Percentiles rank a stretch among this genome's conserved stretches.
These are phyloP conservation scores for Firmiana major DNA, from an alignment of 345 rosid genomes.

Conservation along the genomic window DNA sequence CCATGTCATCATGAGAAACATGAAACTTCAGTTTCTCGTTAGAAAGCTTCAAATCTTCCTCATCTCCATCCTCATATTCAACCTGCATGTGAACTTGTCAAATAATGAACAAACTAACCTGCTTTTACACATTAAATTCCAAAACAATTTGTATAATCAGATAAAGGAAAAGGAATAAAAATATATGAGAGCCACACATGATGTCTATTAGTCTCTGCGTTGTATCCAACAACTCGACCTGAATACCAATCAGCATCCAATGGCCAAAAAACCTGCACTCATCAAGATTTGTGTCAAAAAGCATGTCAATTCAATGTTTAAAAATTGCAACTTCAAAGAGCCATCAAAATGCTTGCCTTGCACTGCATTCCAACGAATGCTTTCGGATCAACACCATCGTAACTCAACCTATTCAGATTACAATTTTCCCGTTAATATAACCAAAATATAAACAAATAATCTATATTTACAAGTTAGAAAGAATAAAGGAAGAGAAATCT, in stretches of 20 bases:
- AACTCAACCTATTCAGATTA: slow-evolving; percentile 58
- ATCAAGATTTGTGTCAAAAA: slow-evolving; percentile 14
- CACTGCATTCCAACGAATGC: slow-evolving; percentile 67
- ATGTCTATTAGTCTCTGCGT: slow-evolving; percentile 54
- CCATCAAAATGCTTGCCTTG: slow-evolving; percentile 58
- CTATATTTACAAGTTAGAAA: background rate
- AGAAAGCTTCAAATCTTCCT: slow-evolving; percentile 56
- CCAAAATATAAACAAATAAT: slow-evolving; percentile 2
- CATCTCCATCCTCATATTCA: slow-evolving; percentile 67
- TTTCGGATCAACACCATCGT: slow-evolving; percentile 62
- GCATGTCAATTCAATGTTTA: background rate
- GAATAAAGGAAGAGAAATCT: background rate
- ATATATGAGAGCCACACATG: slow-evolving; percentile 40
- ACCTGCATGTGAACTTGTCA: slow-evolving; percentile 47
- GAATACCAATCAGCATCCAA: slow-evolving; percentile 84
- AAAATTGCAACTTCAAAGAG: slow-evolving; percentile 6
- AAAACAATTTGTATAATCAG: slow-evolving; percentile 2
- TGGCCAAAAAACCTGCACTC: slow-evolving; percentile 86
- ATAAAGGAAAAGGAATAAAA: background rate
- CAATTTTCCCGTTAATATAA: background rate
- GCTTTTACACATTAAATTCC: background rate
- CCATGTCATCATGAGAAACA: slow-evolving; percentile 71
- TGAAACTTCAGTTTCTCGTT: slow-evolving; percentile 66
- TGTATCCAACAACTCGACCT: slow-evolving; percentile 58
- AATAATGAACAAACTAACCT: slow-evolving; percentile 15